Percentiles rank a stretch among this genome's conserved stretches.
These are phyloP conservation scores for Pleoardoris graminearum DNA, from an alignment of 2,329 filamentous ascomycete genomes.

Conservation along the genomic window DNA sequence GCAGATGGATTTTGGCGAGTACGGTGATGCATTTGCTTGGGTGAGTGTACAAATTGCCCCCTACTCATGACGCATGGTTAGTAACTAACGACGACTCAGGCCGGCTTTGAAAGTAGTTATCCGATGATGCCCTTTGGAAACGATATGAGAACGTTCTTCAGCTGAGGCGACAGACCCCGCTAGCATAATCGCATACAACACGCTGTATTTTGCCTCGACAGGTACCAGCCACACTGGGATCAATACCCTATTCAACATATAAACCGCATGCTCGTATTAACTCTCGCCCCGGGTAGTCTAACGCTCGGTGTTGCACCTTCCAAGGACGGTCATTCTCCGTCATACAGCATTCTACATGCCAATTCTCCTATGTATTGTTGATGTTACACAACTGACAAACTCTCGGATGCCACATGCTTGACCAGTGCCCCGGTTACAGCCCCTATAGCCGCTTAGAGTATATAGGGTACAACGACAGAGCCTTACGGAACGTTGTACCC, in stretches of 20 bases:
- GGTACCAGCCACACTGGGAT: neutral
- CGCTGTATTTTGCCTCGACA: neutral
- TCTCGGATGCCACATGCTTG: no score
- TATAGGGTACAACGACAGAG: neutral
- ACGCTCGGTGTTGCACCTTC: no score
- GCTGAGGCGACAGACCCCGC: neutral
- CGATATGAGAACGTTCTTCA: constrained; percentile 2
- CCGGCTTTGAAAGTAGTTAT: constrained; percentile 16
- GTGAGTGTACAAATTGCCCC: constrained; percentile 14
- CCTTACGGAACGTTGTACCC: neutral
- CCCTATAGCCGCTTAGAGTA: no score
- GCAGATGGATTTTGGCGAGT: constrained; percentile 30
- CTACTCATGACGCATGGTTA: neutral
- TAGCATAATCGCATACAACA: neutral
- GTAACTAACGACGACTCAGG: constrained; percentile 14
- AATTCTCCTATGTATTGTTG: no score
- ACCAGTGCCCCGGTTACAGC: no score
- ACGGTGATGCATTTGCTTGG: constrained; percentile 32
- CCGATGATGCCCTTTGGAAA: constrained; percentile 12
- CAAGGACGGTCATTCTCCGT: no score
- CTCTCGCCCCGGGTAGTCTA: no score
- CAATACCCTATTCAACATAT: neutral
- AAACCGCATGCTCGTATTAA: no score
- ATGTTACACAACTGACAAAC: no score
- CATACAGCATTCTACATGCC: no score